These are phyloP conservation scores for Globisporangium nunn DNA, from an alignment of 352 stramenopile genomes.

Conservation along the genomic window DNA sequence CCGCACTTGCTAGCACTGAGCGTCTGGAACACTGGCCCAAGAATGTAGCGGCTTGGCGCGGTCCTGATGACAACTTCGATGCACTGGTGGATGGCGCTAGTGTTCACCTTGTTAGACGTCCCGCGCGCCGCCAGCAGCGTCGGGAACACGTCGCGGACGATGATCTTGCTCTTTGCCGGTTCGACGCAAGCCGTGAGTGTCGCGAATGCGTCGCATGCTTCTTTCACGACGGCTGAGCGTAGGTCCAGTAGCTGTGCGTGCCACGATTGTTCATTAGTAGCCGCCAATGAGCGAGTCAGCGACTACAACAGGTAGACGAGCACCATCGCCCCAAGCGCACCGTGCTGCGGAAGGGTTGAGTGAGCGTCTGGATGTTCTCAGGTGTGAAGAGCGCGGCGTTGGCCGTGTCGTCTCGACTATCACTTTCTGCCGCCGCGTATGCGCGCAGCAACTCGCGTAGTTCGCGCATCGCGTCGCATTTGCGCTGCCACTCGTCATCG, in stretches of 20 bases:
- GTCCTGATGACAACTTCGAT: slow-evolving; percentile 40
- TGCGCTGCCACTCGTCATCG: slow-evolving; percentile 57
- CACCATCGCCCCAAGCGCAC: slow-evolving; percentile 9
- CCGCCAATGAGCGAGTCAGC: background rate
- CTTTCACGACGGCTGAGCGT: slow-evolving; percentile 55
- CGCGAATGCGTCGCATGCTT: slow-evolving; percentile 45
- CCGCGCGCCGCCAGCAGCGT: slow-evolving; percentile 48
- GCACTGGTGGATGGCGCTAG: slow-evolving; percentile 37
- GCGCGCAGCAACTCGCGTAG: slow-evolving; percentile 25
- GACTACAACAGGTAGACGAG: too few species aligned
- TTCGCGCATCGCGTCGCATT: slow-evolving; percentile 42
- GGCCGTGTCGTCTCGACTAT: background rate
- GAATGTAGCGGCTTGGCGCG: slow-evolving; percentile 37
- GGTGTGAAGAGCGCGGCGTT: slow-evolving; percentile 24
- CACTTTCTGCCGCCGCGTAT: slow-evolving; percentile 10
- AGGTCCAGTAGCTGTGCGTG: slow-evolving; percentile 30
- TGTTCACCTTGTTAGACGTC: slow-evolving; percentile 56
- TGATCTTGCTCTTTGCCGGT: slow-evolving; percentile 33
- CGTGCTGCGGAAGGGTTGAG: slow-evolving; percentile 49
- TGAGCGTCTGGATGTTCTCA: slow-evolving; percentile 48
- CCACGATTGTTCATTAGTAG: too few species aligned
- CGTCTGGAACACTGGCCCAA: slow-evolving; percentile 35
- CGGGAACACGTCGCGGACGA: slow-evolving; percentile 56
- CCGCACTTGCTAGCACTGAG: slow-evolving; percentile 47
- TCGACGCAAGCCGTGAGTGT: slow-evolving; percentile 27